Evolutionary conservation across 2,329 filamentous ascomycete genomes (phyloP).

Genomic region (Colletotrichum agaves): DNA sequence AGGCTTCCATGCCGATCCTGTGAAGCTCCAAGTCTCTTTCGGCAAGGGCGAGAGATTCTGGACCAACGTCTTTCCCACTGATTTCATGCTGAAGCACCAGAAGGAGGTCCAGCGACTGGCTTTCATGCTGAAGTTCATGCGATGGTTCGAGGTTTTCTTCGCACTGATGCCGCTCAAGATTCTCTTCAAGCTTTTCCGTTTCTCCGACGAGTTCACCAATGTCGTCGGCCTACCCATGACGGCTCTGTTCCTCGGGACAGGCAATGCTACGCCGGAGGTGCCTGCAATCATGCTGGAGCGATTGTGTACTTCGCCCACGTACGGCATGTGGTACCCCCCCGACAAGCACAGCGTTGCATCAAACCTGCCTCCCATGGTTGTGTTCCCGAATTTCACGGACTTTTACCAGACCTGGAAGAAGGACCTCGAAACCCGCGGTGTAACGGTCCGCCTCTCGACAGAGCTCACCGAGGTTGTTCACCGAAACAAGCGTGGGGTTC

Average conservation of each 20-base stretch:
- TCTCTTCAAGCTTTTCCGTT: constrained; percentile 72
- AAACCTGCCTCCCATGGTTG: constrained; percentile 70
- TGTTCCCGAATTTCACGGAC: constrained; percentile 67
- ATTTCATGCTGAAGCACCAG: constrained; percentile 63
- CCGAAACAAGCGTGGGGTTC: constrained; percentile 61
- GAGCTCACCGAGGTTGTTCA: constrained; percentile 63
- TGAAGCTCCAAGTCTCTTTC: constrained; percentile 70
- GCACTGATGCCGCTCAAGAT: constrained; percentile 68
- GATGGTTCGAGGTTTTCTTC: constrained; percentile 66
- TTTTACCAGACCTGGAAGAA: constrained; percentile 69
- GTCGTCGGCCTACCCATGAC: constrained; percentile 68
- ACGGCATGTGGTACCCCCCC: constrained; percentile 64
- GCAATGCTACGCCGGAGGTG: constrained; percentile 76
- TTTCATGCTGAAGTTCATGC: constrained; percentile 63
- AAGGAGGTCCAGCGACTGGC: constrained; percentile 64
- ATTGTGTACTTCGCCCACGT: constrained; percentile 63
- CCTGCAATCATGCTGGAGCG: constrained; percentile 71
- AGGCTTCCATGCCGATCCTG: constrained; percentile 58
- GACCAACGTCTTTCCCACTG: constrained; percentile 70
- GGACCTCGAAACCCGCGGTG: constrained; percentile 61
- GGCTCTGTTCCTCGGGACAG: constrained; percentile 71
- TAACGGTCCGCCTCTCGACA: constrained; percentile 65
- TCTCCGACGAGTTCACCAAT: constrained; percentile 74
- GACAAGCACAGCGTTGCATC: constrained; percentile 57
- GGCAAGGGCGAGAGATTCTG: constrained; percentile 68